These are phyloP conservation scores for Suillus ampliporus DNA, from an alignment of 768 basidiomycete genomes.

Conservation along the genomic window DNA sequence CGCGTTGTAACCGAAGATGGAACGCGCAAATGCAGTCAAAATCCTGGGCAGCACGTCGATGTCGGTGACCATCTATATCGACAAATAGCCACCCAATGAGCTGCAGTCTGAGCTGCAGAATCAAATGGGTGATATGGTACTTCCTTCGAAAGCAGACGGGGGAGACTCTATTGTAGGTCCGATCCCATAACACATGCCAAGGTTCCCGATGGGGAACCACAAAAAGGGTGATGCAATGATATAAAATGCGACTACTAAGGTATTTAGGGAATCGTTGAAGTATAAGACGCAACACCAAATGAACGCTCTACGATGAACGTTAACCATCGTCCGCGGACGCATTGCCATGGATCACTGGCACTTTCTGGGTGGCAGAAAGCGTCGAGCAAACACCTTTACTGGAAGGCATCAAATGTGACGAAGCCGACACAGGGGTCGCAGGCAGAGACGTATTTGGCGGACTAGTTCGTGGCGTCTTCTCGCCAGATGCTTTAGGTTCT, in stretches of 20 bases:
- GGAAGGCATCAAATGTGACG: neutral
- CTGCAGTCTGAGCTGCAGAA: too few species aligned
- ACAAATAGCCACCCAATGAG: neutral
- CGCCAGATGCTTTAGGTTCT: constrained; percentile 22
- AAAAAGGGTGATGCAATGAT: too few species aligned
- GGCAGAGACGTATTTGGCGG: constrained; percentile 22
- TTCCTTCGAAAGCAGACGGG: too few species aligned
- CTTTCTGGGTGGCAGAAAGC: neutral
- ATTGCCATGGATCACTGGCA: neutral
- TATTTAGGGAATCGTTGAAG: neutral
- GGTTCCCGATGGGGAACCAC: neutral
- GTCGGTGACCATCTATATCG: neutral
- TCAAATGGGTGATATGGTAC: neutral
- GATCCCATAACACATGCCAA: neutral
- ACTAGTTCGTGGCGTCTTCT: constrained; percentile 10
- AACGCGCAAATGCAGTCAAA: too few species aligned
- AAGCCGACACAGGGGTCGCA: neutral
- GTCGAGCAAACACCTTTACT: neutral
- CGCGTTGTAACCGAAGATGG: neutral
- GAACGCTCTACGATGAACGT: neutral
- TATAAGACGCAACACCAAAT: neutral
- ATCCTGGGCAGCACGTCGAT: too few species aligned
- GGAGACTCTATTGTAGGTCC: neutral
- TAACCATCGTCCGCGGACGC: neutral
- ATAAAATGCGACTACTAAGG: constrained; percentile 8